phyloP scores from a whole-genome alignment of 2,329 filamentous ascomycete species.

The Dactylellina parvicollis region DNA sequence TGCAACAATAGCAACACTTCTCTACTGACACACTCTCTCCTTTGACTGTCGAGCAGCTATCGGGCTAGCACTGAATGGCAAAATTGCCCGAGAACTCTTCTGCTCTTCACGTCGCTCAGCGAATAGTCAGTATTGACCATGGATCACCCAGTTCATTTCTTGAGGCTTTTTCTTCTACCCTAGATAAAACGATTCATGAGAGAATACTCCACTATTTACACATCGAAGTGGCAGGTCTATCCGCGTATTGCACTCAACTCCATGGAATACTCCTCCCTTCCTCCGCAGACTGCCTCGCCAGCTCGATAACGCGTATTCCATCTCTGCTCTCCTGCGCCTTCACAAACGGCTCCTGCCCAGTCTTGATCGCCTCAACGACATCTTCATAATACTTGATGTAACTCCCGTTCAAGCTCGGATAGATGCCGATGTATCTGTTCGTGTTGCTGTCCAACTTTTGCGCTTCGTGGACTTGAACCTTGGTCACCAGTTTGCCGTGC shows the following conservation, averaged over 20 bases:
- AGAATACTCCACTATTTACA: neutral
- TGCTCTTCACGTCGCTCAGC: too few relatives aligned
- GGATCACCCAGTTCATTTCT: too few relatives aligned
- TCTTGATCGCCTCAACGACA: constrained; percentile 39
- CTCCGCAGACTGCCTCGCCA: constrained; percentile 53
- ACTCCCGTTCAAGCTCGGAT: constrained; percentile 42
- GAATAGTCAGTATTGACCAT: too few relatives aligned
- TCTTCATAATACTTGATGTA: constrained; percentile 46
- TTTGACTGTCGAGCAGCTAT: too few relatives aligned
- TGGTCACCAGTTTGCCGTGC: constrained; percentile 39
- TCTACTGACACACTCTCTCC: too few relatives aligned
- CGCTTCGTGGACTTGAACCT: constrained; percentile 23
- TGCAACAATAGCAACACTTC: too few relatives aligned
- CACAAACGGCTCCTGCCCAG: constrained; percentile 43
- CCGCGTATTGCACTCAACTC: constrained; percentile 19
- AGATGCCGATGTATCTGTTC: constrained; percentile 37
- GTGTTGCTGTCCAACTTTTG: constrained; percentile 31
- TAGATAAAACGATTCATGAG: too few relatives aligned
- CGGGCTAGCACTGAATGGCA: too few relatives aligned
- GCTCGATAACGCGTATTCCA: constrained; percentile 56
- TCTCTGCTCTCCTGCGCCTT: constrained; percentile 56
- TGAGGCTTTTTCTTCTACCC: too few relatives aligned
- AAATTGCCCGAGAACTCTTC: too few relatives aligned
- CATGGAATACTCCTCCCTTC: constrained; percentile 50
- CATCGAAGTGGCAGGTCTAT: neutral